A percentile compares a stretch with the other conserved stretches of the same genome.
Evolutionary conservation across 1,284 basidiomycete species (phyloP).

Genomic region (Tilletiaria anomala): DNA sequence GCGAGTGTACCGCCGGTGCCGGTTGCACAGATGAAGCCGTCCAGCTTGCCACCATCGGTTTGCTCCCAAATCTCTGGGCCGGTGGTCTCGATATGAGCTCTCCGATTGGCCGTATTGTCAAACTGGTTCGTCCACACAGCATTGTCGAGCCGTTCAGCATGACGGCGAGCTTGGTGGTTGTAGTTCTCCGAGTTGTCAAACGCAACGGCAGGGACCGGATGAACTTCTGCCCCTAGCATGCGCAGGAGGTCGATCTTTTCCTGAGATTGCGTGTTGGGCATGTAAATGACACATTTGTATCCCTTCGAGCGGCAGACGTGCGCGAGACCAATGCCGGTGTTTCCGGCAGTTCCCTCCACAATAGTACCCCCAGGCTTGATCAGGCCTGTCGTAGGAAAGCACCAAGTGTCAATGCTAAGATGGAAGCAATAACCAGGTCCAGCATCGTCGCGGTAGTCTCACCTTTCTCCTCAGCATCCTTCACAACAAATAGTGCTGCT

Average conservation of each 20-base stretch:
- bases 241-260: conserved; percentile 94
- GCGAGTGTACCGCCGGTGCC: conserved; percentile 93
- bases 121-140: conserved; percentile 99
- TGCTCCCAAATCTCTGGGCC: conserved; percentile 96
- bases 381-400: conserved; percentile 40
- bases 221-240: conserved; percentile 92
- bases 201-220: conserved; percentile 87
- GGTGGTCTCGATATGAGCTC: conserved; percentile 75
- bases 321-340: conserved; percentile 91
- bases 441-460: too few species aligned
- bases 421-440: too few species aligned
- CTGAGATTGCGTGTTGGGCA: conserved; percentile 85
- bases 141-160: conserved; percentile 67
- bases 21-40: conserved; percentile 83
- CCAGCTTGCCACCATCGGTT: conserved; percentile 56
- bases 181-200: conserved; percentile 94
- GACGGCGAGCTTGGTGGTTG: conserved; percentile 91
- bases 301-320: conserved; percentile 79
- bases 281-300: conserved; percentile 98
- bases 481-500: conserved; percentile 77
- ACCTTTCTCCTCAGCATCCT: conserved; percentile 76
- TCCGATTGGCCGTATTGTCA: conserved; percentile 77
- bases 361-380: conserved; percentile 83
- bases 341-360: conserved; percentile 96
- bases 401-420: too few species aligned